phyloP scores from a whole-genome alignment of 2,329 filamentous ascomycete genomes.

The Phialemonium atrogriseum region DNA sequence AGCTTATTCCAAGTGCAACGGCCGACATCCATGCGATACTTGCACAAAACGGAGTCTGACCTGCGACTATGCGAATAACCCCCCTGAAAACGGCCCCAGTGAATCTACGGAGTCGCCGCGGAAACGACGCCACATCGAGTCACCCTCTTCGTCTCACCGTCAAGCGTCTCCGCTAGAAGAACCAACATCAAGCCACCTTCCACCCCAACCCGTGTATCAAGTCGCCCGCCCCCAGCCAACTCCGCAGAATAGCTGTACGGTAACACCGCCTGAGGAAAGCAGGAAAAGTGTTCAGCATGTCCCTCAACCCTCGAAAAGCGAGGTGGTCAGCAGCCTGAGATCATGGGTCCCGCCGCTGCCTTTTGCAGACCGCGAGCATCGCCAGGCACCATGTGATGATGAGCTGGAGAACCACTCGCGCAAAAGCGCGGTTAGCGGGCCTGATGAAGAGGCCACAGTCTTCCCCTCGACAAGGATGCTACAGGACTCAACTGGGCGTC shows the following conservation, averaged over 20 bases:
- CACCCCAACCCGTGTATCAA: too few species aligned
- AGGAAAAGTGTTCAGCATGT: too few species aligned
- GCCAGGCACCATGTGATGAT: slow-evolving; percentile 14
- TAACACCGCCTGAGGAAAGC: too few species aligned
- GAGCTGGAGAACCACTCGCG: slow-evolving; percentile 24
- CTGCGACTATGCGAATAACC: slow-evolving; percentile 32
- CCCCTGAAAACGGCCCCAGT: slow-evolving; percentile 18
- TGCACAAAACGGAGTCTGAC: slow-evolving; percentile 44
- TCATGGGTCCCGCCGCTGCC: slow-evolving; percentile 4
- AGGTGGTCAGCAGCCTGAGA: too few species aligned
- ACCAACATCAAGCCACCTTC: too few species aligned
- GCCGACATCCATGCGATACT: slow-evolving; percentile 46
- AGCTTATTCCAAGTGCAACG: slow-evolving; percentile 43
- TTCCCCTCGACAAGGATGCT: slow-evolving; percentile 49
- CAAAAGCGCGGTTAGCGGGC: slow-evolving; percentile 31
- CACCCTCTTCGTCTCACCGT: too few species aligned
- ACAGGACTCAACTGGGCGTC: slow-evolving; percentile 47
- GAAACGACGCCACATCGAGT: slow-evolving; percentile 27
- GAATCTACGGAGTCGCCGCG: slow-evolving; percentile 26
- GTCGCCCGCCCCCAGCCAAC: too few species aligned
- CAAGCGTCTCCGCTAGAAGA: too few species aligned
- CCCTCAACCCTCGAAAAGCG: too few species aligned
- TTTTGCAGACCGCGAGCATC: slow-evolving; percentile 2
- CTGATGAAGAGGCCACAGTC: slow-evolving; percentile 48
- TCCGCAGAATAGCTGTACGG: too few species aligned